Conservation (phyloP, 257 asterid species). For the Echium plantagineum region DNA sequence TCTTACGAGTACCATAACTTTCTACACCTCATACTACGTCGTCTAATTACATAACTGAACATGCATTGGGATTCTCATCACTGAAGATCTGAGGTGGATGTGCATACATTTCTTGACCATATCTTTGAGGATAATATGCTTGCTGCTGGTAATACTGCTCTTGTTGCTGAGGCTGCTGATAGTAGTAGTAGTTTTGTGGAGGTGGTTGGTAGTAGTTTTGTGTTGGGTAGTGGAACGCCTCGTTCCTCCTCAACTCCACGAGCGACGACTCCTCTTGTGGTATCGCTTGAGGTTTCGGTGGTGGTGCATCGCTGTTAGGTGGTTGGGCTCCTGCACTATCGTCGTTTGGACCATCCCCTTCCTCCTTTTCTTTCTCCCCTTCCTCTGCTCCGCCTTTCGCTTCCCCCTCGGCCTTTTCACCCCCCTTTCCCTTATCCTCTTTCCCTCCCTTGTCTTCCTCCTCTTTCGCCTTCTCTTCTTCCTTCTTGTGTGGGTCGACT, state of each 20-base stretch:
- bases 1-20: too few relatives aligned
- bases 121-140: constrained; percentile 4
- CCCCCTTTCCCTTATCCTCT: constrained; percentile 17
- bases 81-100: constrained; percentile 12
- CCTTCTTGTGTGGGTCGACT: constrained; percentile 59
- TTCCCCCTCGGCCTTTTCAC: constrained; percentile 1
- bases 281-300: neutral
- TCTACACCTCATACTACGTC: neutral
- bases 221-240: neutral
- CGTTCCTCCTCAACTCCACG: neutral
- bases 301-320: constrained; percentile 17
- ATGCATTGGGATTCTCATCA: constrained; percentile 11
- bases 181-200: neutral
- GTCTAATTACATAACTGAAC: constrained; percentile 15
- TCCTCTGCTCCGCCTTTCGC: constrained; percentile 16
- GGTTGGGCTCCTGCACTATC: constrained; percentile 7
- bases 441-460: constrained; percentile 25
- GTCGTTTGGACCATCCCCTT: neutral
- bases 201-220: neutral
- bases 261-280: neutral
- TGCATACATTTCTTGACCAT: constrained; percentile 9
- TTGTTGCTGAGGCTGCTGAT: neutral
- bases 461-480: constrained; percentile 34
- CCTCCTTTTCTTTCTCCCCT: constrained; percentile 9
- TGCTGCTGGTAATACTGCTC: neutral